Conservation (phyloP, 257 asterid species). For the Jaltomata sinuosa region DNA sequence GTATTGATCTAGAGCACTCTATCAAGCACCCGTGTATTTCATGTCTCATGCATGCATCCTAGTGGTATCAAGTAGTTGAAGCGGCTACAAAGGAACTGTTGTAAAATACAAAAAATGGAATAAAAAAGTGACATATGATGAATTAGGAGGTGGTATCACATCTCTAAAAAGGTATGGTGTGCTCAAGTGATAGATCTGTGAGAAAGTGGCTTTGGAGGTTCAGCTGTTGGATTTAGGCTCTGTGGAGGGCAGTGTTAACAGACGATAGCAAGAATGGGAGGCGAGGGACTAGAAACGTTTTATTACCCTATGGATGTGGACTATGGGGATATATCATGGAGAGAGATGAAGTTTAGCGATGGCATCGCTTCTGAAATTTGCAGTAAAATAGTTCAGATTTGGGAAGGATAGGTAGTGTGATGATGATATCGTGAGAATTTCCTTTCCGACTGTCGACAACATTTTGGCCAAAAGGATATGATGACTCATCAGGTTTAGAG, state of each 20-base stretch:
- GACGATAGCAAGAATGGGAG: not conserved
- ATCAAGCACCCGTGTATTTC: not conserved
- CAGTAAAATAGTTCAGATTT: not conserved
- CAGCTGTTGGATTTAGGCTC: not conserved
- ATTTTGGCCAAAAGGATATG: not conserved
- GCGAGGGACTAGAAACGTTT: not conserved
- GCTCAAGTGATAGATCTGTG: not conserved
- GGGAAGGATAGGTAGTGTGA: not conserved
- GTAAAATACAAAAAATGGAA: not conserved
- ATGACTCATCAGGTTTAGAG: not conserved
- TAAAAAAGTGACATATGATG: not conserved
- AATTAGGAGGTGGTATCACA: not conserved
- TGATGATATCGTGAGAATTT: not conserved
- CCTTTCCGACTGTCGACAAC: not conserved
- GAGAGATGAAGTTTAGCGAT: not conserved
- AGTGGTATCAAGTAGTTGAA: not conserved
- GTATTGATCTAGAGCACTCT: not conserved
- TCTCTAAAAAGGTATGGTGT: not conserved
- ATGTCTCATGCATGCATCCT: not conserved
- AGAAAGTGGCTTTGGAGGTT: not conserved
- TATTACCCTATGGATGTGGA: not conserved
- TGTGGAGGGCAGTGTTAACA: not conserved
- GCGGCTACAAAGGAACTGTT: not conserved
- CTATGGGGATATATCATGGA: not conserved
- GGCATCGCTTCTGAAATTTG: not conserved